A percentile compares a stretch with the other conserved stretches of the same genome.
Conservation (phyloP, 1,139 yeast genomes). For the Geotrichum bryndzae region DNA sequence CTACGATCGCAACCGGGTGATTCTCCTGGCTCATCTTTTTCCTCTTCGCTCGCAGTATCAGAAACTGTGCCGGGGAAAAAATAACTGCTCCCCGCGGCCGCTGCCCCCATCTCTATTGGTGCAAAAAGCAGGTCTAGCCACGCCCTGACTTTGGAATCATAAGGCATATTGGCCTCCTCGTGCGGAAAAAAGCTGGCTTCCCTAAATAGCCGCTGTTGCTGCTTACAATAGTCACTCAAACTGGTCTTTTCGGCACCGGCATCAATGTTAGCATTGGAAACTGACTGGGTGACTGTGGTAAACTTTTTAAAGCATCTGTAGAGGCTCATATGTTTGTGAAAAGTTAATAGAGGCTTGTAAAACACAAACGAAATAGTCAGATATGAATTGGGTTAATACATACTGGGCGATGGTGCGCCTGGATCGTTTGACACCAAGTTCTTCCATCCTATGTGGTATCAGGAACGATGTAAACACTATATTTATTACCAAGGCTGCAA, state of each 20-base stretch:
- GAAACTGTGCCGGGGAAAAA: conserved; percentile 19
- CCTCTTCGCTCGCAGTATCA: conserved; percentile 13
- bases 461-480: no score
- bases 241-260: not conserved
- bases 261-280: no score
- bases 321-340: not conserved
- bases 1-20: not conserved
- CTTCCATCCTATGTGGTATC: no score
- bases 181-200: conserved; percentile 20
- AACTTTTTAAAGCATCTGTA: not conserved
- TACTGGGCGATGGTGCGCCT: not conserved
- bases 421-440: not conserved
- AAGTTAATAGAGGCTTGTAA: not conserved
- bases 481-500: no score
- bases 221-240: not conserved
- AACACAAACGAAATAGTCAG: not conserved
- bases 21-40: not conserved
- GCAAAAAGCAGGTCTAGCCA: conserved; percentile 20
- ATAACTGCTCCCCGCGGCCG: not conserved
- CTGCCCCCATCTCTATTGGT: conserved; percentile 1
- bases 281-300: not conserved
- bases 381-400: not conserved
- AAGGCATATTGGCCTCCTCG: conserved; percentile 24
- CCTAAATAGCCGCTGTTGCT: not conserved
- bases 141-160: conserved; percentile 21